phyloP scores from a whole-genome alignment of 768 basidiomycete genomes.

The Suillus placidus region DNA sequence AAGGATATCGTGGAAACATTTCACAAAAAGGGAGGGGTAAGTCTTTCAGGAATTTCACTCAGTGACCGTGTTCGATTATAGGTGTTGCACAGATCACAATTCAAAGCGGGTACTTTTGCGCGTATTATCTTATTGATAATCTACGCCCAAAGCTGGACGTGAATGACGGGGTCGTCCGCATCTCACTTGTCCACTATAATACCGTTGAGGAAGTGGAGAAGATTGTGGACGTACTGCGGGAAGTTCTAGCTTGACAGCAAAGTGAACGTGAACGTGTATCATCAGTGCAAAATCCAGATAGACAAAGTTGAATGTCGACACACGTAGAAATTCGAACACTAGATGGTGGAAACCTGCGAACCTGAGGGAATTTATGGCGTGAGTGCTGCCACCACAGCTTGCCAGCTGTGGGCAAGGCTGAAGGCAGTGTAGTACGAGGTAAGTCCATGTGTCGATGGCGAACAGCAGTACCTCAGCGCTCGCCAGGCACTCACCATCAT shows the following conservation, averaged over 20 bases:
- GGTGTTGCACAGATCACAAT: conserved; percentile 62
- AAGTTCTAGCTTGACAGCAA: conserved; percentile 39
- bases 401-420: too few species aligned
- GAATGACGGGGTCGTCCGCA: conserved; percentile 69
- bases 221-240: conserved; percentile 59
- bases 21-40: conserved; percentile 62
- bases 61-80: conserved; percentile 1
- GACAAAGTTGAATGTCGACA: too few species aligned
- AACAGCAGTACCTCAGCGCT: too few species aligned
- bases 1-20: conserved; percentile 66
- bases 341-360: too few species aligned
- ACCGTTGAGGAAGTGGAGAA: conserved; percentile 68
- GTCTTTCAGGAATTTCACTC: conserved; percentile 29
- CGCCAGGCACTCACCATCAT: too few species aligned
- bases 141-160: conserved; percentile 61
- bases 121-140: conserved; percentile 59
- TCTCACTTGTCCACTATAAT: conserved; percentile 81
- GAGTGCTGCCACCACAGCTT: too few species aligned
- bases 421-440: too few species aligned
- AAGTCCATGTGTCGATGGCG: too few species aligned
- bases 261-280: background rate
- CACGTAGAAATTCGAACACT: too few species aligned
- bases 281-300: too few species aligned
- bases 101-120: conserved; percentile 78
- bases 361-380: too few species aligned